Evolutionary conservation across 2,329 filamentous ascomycete species (phyloP).

Genomic region (Dactylellina parvicollis): DNA sequence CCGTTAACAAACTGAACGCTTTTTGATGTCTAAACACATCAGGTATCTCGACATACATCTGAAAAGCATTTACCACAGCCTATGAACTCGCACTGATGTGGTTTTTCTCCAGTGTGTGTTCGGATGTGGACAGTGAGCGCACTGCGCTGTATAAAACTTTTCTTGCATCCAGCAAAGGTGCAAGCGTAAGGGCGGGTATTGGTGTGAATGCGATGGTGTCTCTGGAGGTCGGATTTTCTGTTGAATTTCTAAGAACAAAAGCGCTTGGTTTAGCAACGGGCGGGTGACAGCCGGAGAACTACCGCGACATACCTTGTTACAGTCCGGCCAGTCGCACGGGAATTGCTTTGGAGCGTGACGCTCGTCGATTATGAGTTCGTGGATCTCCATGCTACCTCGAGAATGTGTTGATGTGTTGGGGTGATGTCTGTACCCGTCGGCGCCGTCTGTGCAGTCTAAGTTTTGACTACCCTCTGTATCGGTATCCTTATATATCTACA

Average conservation of each 20-base stretch:
- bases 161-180: conserved; percentile 70
- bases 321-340: conserved; percentile 57
- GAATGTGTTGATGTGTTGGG: conserved; percentile 38
- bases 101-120: conserved; percentile 77
- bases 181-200: conserved; percentile 76
- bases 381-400: conserved; percentile 56
- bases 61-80: conserved; percentile 76
- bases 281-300: neutral
- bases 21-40: neutral
- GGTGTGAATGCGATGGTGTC: conserved; percentile 77
- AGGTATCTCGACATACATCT: conserved; percentile 67
- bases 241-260: conserved; percentile 71
- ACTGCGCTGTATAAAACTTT: conserved; percentile 77
- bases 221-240: conserved; percentile 75
- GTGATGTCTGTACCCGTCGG: conserved; percentile 17
- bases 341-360: conserved; percentile 58
- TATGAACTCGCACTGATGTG: conserved; percentile 73
- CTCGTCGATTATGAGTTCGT: conserved; percentile 58
- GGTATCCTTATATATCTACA: no score
- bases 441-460: neutral
- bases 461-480: no score
- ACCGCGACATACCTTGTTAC: conserved; percentile 57
- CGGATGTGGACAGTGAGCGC: conserved; percentile 76
- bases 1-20: neutral
- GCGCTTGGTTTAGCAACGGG: neutral